A percentile compares a stretch with the other conserved stretches of the same genome.
phyloP scores from a whole-genome alignment of 805 yeast species.

The Candida alai region DNA sequence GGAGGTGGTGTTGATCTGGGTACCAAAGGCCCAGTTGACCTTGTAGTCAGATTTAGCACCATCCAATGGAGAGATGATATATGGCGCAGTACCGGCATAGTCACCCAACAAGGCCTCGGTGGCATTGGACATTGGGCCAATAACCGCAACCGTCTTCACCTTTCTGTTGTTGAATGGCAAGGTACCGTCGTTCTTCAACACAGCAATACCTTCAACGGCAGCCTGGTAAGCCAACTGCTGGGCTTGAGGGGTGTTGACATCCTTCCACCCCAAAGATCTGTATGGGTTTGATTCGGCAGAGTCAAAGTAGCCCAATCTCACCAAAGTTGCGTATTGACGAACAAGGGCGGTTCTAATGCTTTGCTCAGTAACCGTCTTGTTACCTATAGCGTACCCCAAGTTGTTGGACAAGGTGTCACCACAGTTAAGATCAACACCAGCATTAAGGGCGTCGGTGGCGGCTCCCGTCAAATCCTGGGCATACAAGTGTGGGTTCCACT shows the following conservation, averaged over 20 bases:
- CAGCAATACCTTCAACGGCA: conserved; percentile 11
- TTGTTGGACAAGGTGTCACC: conserved; percentile 6
- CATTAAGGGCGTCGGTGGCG: conserved; percentile 6
- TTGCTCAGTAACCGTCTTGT: conserved; percentile 4
- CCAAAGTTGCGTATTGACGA: conserved; percentile 6
- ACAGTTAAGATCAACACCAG: conserved; percentile 9
- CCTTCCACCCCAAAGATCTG: conserved; percentile 7
- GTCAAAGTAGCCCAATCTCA: conserved; percentile 8
- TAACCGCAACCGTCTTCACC: conserved; percentile 7
- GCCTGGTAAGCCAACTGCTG: conserved; percentile 8
- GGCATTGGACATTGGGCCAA: conserved; percentile 10
- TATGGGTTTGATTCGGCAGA: conserved; percentile 2
- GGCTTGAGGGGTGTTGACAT: conserved; percentile 7
- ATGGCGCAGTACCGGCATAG: conserved; percentile 8
- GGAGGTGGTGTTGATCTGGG: conserved; percentile 5
- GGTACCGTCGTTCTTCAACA: conserved; percentile 11
- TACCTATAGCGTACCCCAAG: conserved; percentile 5
- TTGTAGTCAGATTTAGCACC: conserved; percentile 6
- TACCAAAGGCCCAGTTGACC: conserved; percentile 7
- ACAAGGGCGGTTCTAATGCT: conserved; percentile 5
- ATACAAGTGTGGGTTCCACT: conserved; percentile 7
- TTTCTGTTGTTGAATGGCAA: conserved; percentile 7
- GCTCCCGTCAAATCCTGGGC: conserved; percentile 5
- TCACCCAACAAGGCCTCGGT: conserved; percentile 7
- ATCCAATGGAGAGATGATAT: conserved; percentile 6